phyloP scores from a whole-genome alignment of 2,329 filamentous ascomycete species.

The Nannizzia gypsea region DNA sequence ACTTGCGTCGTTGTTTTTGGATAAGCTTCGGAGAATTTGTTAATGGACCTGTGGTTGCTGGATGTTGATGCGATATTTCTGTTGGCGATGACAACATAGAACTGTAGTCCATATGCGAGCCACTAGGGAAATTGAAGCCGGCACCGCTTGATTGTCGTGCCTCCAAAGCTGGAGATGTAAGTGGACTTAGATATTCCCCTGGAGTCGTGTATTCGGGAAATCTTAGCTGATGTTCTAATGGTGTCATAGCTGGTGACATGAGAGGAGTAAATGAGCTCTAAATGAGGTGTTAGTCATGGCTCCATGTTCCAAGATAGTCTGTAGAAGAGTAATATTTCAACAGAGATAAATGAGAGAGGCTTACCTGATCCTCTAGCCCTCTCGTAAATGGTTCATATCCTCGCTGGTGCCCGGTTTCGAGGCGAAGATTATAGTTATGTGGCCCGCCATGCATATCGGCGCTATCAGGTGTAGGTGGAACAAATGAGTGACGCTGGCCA shows the following conservation, averaged over 20 bases:
- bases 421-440: conserved; percentile 29
- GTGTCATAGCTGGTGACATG: conserved; percentile 41
- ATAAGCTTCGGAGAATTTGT: conserved; percentile 25
- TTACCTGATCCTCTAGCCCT: conserved; percentile 35
- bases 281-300: background rate
- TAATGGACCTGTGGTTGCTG: conserved; percentile 22
- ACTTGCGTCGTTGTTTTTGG: conserved; percentile 31
- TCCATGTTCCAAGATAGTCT: background rate
- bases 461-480: conserved; percentile 40
- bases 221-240: conserved; percentile 36
- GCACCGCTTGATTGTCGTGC: conserved; percentile 31
- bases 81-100: conserved; percentile 32
- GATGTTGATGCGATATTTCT: conserved; percentile 25
- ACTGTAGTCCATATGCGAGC: conserved; percentile 29
- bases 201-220: conserved; percentile 38
- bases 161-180: conserved; percentile 41
- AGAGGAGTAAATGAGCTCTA: conserved; percentile 40
- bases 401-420: conserved; percentile 30
- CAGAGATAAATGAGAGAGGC: background rate
- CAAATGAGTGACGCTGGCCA: conserved; percentile 18
- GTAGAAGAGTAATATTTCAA: background rate
- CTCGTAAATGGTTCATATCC: conserved; percentile 36
- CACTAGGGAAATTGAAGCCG: conserved; percentile 26
- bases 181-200: conserved; percentile 40
- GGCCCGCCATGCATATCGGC: conserved; percentile 37